These are phyloP conservation scores for Ustilago sp. DNA, from an alignment of 1,284 basidiomycete species.

Conservation along the genomic window DNA sequence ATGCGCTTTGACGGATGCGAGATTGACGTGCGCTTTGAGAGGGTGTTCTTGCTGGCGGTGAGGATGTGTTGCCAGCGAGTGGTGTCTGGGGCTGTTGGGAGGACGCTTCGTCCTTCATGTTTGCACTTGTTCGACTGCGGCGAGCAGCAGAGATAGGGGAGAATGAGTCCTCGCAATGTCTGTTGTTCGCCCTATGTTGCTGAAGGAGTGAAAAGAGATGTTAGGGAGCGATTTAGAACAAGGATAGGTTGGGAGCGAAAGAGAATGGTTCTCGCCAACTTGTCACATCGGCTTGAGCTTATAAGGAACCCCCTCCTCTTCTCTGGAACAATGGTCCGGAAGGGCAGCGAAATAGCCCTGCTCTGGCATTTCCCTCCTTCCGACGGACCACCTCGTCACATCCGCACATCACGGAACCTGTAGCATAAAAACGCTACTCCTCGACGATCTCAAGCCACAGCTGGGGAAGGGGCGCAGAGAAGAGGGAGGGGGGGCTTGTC, in stretches of 20 bases:
- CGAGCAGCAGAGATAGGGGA: neutral
- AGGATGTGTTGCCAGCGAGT: neutral
- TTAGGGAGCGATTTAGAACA: neutral
- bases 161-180: neutral
- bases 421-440: neutral
- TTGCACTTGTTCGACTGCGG: neutral
- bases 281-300: neutral
- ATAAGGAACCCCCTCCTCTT: neutral
- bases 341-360: neutral
- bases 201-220: neutral
- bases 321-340: neutral
- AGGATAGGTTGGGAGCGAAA: neutral
- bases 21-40: conserved; percentile 18
- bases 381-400: neutral
- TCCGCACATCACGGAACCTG: neutral
- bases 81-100: conserved; percentile 1
- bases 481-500: neutral
- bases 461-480: neutral
- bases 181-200: neutral
- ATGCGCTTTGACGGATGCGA: conserved; percentile 19
- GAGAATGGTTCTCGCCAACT: neutral
- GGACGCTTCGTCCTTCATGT: conserved; percentile 19
- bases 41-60: conserved; percentile 1
- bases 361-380: neutral
- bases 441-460: neutral